These are phyloP conservation scores for Lipomyces mesembrius DNA, from an alignment of 805 yeast species.

Conservation along the genomic window DNA sequence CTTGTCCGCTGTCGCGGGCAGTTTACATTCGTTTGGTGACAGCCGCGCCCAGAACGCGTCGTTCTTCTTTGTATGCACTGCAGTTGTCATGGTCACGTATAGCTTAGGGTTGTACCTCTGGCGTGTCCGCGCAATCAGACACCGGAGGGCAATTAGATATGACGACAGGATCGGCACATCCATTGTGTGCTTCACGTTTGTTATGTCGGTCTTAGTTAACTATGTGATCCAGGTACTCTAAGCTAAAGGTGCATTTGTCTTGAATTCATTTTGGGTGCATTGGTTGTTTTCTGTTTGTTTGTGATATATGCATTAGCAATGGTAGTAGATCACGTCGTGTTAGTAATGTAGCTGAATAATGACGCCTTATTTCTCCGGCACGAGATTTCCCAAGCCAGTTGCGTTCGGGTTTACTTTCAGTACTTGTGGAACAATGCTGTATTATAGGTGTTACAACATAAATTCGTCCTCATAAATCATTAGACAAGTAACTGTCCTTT, in stretches of 20 bases:
- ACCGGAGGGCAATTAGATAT: constrained; percentile 79
- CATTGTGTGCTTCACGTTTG: constrained; percentile 73
- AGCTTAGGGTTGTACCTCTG: constrained; percentile 74
- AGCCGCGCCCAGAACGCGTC: constrained; percentile 70
- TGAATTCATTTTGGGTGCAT: neutral
- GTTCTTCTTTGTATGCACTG: constrained; percentile 81
- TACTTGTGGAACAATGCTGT: neutral
- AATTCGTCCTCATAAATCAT: neutral
- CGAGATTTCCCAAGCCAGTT: too few relatives aligned
- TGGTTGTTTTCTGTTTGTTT: neutral
- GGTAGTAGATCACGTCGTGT: neutral
- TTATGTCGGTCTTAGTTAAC: constrained; percentile 61
- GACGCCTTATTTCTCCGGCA: neutral
- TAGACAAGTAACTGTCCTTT: neutral
- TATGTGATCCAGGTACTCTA: constrained; percentile 36
- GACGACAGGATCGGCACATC: constrained; percentile 90
- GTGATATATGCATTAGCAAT: neutral
- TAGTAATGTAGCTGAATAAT: neutral
- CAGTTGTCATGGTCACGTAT: constrained; percentile 72
- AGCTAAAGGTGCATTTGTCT: neutral
- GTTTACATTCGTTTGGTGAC: constrained; percentile 84
- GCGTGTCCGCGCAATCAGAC: constrained; percentile 82
- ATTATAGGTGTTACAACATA: neutral
- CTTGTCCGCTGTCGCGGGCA: constrained; percentile 85
- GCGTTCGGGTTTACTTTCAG: neutral